Base-by-base conservation (phyloP, 2,329 filamentous ascomycete genomes). In the Aaosphaeria pasadenensis region DNA sequence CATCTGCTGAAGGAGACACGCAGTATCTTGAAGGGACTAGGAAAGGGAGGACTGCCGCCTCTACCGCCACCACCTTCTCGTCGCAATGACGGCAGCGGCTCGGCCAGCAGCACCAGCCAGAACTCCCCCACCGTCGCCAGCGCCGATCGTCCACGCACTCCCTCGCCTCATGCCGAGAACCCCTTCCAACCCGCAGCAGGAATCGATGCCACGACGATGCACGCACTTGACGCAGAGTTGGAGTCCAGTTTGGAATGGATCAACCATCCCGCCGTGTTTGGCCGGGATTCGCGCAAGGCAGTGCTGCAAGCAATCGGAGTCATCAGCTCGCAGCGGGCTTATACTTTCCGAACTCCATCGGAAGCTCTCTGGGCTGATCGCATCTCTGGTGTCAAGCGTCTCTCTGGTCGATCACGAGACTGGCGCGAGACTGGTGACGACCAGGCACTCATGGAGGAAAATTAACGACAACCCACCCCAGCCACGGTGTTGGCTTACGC, bases 241-340 rank as follows among this genome's bases (percentile, higher is more conserved):
- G 90, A 96, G 67, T 83, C 88, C 32, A 89, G 88, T 44, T 76
- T 99, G 11, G 94, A 99, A 72, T 99, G 94, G 94, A 97, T 99
- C 71, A 91, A 88, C 66, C 94, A 99, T 64, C 94, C 94, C 1
- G 91, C 91, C 2, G 89, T 97, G 2, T 99, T 99, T 67, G 87
- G 88, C 6, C 85, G 94, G 35, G 94, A 99, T 68, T 94, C 89
- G 49, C 86, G 94, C 62, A 99, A 99, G 75, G 90, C 92, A 4
- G 91, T 99, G 2, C 78, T 99, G 28, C 94, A 99, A 70, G 90
- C 91, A 11, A 97, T 99, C 57, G 92, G 94, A 5, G 91, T 97
- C 52, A 96, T 99, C 59, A 94, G 89, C 63, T 95, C 89, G 5
- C 94, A 99, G 72, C 83, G 94, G 42, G 91, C 88, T 7, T 96